These are phyloP conservation scores for Astrephomene gubernaculifera DNA, from an alignment of 139 green algal genomes.

Conservation along the genomic window DNA sequence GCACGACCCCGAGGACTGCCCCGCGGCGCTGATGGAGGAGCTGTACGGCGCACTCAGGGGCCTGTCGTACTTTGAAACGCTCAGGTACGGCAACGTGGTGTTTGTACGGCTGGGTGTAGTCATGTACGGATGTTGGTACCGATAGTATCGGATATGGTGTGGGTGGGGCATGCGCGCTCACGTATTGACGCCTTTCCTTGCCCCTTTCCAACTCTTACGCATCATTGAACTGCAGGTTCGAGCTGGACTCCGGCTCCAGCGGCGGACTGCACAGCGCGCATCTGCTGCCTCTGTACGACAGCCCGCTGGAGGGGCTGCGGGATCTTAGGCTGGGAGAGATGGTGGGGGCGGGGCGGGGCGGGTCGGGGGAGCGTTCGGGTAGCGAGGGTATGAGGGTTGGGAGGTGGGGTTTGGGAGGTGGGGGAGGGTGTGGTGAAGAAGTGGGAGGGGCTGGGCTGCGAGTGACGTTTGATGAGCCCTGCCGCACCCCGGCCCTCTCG, in stretches of 20 bases:
- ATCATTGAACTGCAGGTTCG: too few species aligned
- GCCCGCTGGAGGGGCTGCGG: not conserved
- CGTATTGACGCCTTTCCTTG: too few species aligned
- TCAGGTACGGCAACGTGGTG: too few species aligned
- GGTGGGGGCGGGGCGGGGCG: not conserved
- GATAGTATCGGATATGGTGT: too few species aligned
- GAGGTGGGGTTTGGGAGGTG: not conserved
- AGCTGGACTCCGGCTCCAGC: not conserved
- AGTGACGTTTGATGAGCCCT: too few species aligned
- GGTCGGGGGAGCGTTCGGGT: not conserved
- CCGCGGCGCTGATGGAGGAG: slow-evolving; percentile 29
- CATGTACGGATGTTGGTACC: too few species aligned
- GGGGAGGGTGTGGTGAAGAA: not conserved
- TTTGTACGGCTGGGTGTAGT: not conserved
- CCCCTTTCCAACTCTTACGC: too few species aligned
- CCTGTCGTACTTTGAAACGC: not conserved
- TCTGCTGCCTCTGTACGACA: slow-evolving; percentile 34
- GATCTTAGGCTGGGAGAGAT: not conserved
- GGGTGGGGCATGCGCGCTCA: too few species aligned
- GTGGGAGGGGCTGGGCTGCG: too few species aligned
- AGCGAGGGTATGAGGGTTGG: not conserved
- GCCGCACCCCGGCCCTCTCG: not conserved
- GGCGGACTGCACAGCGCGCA: slow-evolving; percentile 13
- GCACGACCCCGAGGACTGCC: slow-evolving; percentile 18
- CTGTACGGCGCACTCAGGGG: not conserved